Base-by-base conservation (phyloP, 2,329 filamentous ascomycete species). In the Colletotrichum destructivum region DNA sequence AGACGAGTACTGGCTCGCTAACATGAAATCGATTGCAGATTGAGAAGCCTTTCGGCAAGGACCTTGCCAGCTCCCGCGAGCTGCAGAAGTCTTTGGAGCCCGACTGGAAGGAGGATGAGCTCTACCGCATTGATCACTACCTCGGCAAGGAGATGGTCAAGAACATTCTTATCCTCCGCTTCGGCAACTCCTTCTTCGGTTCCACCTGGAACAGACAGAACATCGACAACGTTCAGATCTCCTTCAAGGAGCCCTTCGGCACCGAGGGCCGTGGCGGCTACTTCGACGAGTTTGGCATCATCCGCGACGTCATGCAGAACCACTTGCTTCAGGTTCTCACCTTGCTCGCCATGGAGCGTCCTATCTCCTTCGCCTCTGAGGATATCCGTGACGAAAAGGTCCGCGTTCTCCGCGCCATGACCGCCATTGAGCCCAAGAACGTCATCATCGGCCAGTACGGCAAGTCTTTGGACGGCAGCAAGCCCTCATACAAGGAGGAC, bases 81-180 rank as follows among this genome's bases (percentile, higher is more conserved):
- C 90, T 99, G 73, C 96, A 98, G 82, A 95, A 94, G 83, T 97
- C 96, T 9, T 90, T 99, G 74, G 94, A 96, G 81, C 96, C 96
- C 54, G 95, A 99, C 86, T 99, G 96, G 97, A 96, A 94, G 80
- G 97, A 99, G 85, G 96, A 98, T 65, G 96, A 99, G 86, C 92
- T 99, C 76, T 99, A 97, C 91, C 95, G 96, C 81, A 99, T 99
- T 79, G 96, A 99, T 83, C 96, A 99, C 87, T 99, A 99, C 84
- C 91, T 99, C 59, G 97, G 97, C 79, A 99, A 99, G 89, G 96
- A 99, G 86, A 99, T 99, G 96, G 96, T 99, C 79, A 99, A 99
- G 91, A 99, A 99, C 86, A 97, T 99, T 77, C 89, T 99, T 76
- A 98, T 99, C 77, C 90, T 99, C 76, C 91, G 97, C 81, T 99